Evolutionary conservation across 345 rosid genomes (phyloP).

Genomic region (Pugionium dolabratum): DNA sequence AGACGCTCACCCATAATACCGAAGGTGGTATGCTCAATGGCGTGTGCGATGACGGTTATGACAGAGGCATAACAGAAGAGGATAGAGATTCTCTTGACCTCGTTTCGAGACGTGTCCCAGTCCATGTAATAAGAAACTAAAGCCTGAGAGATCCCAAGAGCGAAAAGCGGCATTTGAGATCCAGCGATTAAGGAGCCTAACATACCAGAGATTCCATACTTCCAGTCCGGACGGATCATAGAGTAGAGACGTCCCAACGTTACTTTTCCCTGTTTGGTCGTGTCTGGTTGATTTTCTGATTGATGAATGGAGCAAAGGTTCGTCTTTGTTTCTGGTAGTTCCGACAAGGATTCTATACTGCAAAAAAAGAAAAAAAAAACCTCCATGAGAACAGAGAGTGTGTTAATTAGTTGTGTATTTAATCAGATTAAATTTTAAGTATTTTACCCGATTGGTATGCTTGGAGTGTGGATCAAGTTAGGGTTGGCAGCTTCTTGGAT

Average conservation of each 20-base stretch:
- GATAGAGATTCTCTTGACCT: slow-evolving; percentile 72
- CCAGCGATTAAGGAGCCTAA: slow-evolving; percentile 66
- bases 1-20: slow-evolving; percentile 95
- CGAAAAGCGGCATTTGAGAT: slow-evolving; percentile 91
- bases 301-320: slow-evolving; percentile 63
- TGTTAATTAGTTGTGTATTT: background rate
- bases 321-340: slow-evolving; percentile 47
- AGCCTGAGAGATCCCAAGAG: slow-evolving; percentile 92
- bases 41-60: slow-evolving; percentile 58
- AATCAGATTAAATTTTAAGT: slow-evolving; percentile 34
- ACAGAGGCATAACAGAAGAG: slow-evolving; percentile 70
- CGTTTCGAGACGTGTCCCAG: slow-evolving; percentile 79
- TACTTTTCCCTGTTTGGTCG: slow-evolving; percentile 42
- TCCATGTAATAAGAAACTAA: slow-evolving; percentile 90
- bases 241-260: slow-evolving; percentile 66
- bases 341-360: slow-evolving; percentile 9
- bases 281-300: slow-evolving; percentile 51
- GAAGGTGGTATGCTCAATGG: slow-evolving; percentile 66
- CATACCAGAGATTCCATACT: slow-evolving; percentile 68
- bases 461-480: slow-evolving; percentile 51
- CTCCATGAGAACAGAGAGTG: background rate
- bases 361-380: background rate
- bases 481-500: slow-evolving; percentile 77
- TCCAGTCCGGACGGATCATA: slow-evolving; percentile 87
- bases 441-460: slow-evolving; percentile 50